These are phyloP conservation scores for Yarrowia sp. DNA, from an alignment of 805 yeast genomes.

Conservation along the genomic window DNA sequence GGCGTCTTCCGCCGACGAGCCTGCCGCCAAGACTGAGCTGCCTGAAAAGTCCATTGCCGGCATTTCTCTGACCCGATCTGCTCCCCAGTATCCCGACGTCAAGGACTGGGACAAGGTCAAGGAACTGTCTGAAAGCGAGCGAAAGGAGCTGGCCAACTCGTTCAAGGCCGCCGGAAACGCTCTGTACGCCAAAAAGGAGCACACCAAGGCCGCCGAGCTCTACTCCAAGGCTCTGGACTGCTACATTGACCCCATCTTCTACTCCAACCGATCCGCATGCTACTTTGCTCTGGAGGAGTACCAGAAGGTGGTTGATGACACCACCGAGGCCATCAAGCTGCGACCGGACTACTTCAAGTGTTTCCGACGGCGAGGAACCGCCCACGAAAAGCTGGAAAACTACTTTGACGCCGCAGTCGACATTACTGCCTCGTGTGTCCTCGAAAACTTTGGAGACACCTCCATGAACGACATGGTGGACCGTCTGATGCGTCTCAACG, in stretches of 20 bases:
- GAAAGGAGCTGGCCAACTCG: constrained; percentile 58
- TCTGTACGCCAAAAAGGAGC: constrained; percentile 66
- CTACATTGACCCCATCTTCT: constrained; percentile 81
- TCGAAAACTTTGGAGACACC: constrained; percentile 77
- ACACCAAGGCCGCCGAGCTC: constrained; percentile 69
- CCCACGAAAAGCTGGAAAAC: constrained; percentile 75
- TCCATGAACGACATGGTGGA: constrained; percentile 78
- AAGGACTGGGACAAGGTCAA: constrained; percentile 32
- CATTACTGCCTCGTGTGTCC: constrained; percentile 80
- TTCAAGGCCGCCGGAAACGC: constrained; percentile 89
- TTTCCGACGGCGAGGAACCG: constrained; percentile 86
- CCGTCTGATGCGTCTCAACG: constrained; percentile 76
- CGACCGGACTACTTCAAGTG: constrained; percentile 92
- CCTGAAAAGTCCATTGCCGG: constrained; percentile 28
- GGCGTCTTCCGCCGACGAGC: neutral
- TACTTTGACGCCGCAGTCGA: constrained; percentile 87
- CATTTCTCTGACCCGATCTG: constrained; percentile 24
- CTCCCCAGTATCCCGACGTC: constrained; percentile 39
- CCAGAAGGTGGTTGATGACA: constrained; percentile 82
- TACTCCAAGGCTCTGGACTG: constrained; percentile 75
- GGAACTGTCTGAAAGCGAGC: constrained; percentile 31
- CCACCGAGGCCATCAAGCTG: constrained; percentile 77
- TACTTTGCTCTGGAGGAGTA: constrained; percentile 75
- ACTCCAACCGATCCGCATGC: constrained; percentile 95
- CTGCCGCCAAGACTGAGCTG: constrained; percentile 26